Evolutionary conservation across 202 grass and related monocot species (phyloP).

Genomic region (Saccharum hybrid): DNA sequence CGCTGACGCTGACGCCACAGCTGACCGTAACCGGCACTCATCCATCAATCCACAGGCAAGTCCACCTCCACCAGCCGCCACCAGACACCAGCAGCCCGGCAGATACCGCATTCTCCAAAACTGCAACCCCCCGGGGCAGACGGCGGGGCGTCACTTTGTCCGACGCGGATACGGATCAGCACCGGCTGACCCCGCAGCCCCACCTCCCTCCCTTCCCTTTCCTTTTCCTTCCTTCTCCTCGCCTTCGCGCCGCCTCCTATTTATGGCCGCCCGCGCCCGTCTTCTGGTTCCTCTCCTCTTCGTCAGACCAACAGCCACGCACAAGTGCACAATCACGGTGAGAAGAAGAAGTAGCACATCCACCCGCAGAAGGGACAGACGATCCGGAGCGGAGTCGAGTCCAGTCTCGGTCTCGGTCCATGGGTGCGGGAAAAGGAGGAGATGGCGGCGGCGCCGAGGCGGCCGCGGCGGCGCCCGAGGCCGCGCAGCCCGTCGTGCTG

Average conservation of each 20-base stretch:
- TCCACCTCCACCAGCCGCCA: constrained; percentile 5
- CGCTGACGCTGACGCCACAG: too few species aligned
- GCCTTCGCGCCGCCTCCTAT: not conserved
- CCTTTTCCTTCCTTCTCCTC: not conserved
- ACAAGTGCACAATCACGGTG: not conserved
- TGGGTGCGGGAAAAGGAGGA: constrained; percentile 60
- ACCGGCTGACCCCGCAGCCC: not conserved
- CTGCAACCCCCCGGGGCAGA: not conserved
- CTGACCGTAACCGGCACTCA: constrained; percentile 38
- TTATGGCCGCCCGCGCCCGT: constrained; percentile 21
- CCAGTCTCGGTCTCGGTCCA: not conserved
- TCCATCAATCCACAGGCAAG: not conserved
- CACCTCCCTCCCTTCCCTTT: not conserved
- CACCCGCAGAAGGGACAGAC: not conserved
- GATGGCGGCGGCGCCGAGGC: constrained; percentile 23
- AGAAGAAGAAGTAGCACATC: too few species aligned
- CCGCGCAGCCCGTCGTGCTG: constrained; percentile 54
- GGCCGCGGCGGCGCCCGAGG: constrained; percentile 41
- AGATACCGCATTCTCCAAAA: constrained; percentile 1
- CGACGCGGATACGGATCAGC: constrained; percentile 38
- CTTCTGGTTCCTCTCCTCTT: not conserved
- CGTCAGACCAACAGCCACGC: constrained; percentile 11
- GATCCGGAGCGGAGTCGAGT: not conserved
- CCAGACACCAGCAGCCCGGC: not conserved
- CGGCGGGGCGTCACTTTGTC: constrained; percentile 2